phyloP scores from a whole-genome alignment of 768 basidiomycete species.

The Dictyophora rubrovolvata region DNA sequence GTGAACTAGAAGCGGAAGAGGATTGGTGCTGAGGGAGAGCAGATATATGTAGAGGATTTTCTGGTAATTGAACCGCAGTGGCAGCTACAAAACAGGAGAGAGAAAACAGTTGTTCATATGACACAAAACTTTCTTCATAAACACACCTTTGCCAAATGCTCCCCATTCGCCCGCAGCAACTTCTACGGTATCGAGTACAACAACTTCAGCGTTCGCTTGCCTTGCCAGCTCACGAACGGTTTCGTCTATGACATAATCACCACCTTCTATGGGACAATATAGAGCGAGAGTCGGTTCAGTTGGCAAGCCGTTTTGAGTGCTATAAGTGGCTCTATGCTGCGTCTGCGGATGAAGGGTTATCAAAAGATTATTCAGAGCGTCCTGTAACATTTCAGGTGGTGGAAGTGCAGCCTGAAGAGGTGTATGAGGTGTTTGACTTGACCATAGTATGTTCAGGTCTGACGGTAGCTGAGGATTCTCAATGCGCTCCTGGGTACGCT shows the following conservation, averaged over 20 bases:
- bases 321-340: slow-evolving; percentile 60
- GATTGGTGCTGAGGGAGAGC: slow-evolving; percentile 19
- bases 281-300: slow-evolving; percentile 76
- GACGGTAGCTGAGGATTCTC: slow-evolving; percentile 43
- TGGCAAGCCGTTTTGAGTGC: slow-evolving; percentile 41
- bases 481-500: slow-evolving; percentile 30
- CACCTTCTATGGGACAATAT: slow-evolving; percentile 84
- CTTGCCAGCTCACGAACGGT: slow-evolving; percentile 72
- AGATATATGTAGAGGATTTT: slow-evolving; percentile 68
- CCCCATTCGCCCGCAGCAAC: slow-evolving; percentile 86
- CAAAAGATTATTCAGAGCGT: slow-evolving; percentile 63
- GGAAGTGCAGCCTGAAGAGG: slow-evolving; percentile 37
- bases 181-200: slow-evolving; percentile 75
- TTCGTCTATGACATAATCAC: slow-evolving; percentile 70
- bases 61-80: slow-evolving; percentile 51
- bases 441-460: slow-evolving; percentile 57
- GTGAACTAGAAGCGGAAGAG: slow-evolving; percentile 17
- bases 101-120: background rate
- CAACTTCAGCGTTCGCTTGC: slow-evolving; percentile 65
- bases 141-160: slow-evolving; percentile 64
- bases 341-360: slow-evolving; percentile 75
- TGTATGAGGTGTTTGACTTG: slow-evolving; percentile 33
- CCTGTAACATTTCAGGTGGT: slow-evolving; percentile 65
- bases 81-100: slow-evolving; percentile 39
- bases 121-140: background rate